These are phyloP conservation scores for Achaetomiella virescens DNA, from an alignment of 495 filamentous ascomycete species.

Conservation along the genomic window DNA sequence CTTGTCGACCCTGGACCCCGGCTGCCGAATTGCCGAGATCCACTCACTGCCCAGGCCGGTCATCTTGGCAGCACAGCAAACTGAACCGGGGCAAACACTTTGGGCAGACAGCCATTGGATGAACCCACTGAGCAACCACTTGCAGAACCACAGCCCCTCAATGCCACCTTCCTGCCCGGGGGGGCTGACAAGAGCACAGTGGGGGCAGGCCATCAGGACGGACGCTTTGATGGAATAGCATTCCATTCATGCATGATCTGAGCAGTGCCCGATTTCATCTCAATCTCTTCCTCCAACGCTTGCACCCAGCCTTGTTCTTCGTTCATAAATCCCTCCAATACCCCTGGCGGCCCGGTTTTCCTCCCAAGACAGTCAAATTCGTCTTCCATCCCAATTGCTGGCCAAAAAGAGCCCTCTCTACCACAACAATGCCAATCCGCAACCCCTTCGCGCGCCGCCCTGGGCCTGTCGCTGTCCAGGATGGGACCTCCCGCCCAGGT, in stretches of 20 bases:
- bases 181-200: not conserved
- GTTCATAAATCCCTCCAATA: not conserved
- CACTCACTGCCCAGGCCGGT: not conserved
- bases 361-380: not conserved
- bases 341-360: not conserved
- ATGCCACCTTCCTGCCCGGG: slow-evolving; percentile 11
- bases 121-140: not conserved
- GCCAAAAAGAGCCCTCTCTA: not conserved
- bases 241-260: slow-evolving; percentile 7
- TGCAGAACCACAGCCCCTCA: not conserved
- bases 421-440: slow-evolving; percentile 61
- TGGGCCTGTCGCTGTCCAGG: slow-evolving; percentile 40
- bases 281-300: not conserved
- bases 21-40: not conserved
- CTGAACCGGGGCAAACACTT: not conserved
- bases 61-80: not conserved
- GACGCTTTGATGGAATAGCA: not conserved
- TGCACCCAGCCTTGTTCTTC: not conserved
- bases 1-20: not conserved
- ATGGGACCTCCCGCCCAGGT: slow-evolving; percentile 50
- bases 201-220: not conserved
- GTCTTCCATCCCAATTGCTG: not conserved
- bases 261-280: not conserved
- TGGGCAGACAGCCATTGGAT: not conserved
- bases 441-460: slow-evolving; percentile 63